Evolutionary conservation across 2,329 filamentous ascomycete genomes (phyloP).

Genomic region (Teratosphaeria destructans): DNA sequence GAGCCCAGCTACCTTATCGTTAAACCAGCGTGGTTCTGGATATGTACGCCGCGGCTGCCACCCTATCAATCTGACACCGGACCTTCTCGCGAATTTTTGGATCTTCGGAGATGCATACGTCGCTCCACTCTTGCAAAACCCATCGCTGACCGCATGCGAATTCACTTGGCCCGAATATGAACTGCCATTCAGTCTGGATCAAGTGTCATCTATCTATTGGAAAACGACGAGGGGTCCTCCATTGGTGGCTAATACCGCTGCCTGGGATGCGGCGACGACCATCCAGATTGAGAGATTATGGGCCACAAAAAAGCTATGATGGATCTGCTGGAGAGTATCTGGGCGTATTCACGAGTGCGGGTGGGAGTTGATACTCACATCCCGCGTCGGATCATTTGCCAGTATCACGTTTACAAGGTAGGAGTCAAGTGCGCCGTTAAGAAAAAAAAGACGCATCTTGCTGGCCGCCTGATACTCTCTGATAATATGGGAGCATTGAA

Average conservation of each 20-base stretch:
- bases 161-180: not conserved
- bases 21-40: constrained; percentile 7
- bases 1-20: constrained; percentile 1
- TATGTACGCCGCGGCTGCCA: constrained; percentile 6
- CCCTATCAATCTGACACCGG: not conserved
- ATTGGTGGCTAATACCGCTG: not conserved
- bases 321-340: not conserved
- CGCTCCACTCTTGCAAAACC: not conserved
- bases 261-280: not conserved
- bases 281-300: not conserved
- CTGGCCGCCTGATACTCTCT: not conserved
- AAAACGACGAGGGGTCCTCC: not conserved
- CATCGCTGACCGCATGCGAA: not conserved
- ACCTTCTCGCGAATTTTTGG: not conserved
- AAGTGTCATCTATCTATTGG: not conserved
- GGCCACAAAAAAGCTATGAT: not conserved
- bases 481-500: not conserved
- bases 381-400: not conserved
- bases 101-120: not conserved
- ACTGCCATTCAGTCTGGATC: not conserved
- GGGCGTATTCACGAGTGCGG: not conserved
- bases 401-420: not conserved
- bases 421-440: not conserved
- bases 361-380: not conserved
- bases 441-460: too few species aligned